These are phyloP conservation scores for Thalassiosira exigua DNA, from an alignment of 352 stramenopile genomes.

Conservation along the genomic window DNA sequence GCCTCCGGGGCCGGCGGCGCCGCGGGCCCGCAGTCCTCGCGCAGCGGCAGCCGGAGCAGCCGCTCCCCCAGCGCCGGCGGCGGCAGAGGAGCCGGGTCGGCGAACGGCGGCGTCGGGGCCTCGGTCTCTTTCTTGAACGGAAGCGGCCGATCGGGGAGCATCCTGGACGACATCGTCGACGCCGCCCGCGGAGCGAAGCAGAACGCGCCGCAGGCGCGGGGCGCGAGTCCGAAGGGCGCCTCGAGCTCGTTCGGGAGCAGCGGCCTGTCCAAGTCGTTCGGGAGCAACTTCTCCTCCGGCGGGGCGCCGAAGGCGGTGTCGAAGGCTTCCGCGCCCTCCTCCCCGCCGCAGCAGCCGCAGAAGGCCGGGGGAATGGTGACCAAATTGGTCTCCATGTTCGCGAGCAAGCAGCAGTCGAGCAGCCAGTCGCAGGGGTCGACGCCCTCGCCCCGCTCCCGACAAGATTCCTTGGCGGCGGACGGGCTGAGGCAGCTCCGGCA, in stretches of 20 bases:
- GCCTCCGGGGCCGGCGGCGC: neutral
- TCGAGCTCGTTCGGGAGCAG: neutral
- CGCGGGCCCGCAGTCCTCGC: slow-evolving; percentile 17
- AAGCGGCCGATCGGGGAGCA: neutral
- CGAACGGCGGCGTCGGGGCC: neutral
- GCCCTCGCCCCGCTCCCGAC: neutral
- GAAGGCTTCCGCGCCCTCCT: neutral
- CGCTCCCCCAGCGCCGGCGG: neutral
- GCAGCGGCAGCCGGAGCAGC: slow-evolving; percentile 23
- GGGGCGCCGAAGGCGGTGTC: neutral
- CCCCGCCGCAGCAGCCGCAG: slow-evolving; percentile 3
- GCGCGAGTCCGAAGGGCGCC: neutral
- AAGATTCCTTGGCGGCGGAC: slow-evolving; percentile 4
- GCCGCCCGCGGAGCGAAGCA: neutral
- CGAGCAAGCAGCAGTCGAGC: slow-evolving; percentile 22
- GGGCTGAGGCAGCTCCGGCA: slow-evolving; percentile 21
- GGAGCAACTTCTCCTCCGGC: slow-evolving; percentile 6
- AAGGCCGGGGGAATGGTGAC: slow-evolving; percentile 36
- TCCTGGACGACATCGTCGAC: neutral
- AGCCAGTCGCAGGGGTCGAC: slow-evolving; percentile 9
- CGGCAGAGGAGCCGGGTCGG: neutral
- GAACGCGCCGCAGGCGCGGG: neutral
- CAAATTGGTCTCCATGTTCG: slow-evolving; percentile 59
- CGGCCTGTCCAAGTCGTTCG: slow-evolving; percentile 3
- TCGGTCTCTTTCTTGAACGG: too few species aligned